These are phyloP conservation scores for Penicillium riverlandense DNA, from an alignment of 495 filamentous ascomycete genomes.

Conservation along the genomic window DNA sequence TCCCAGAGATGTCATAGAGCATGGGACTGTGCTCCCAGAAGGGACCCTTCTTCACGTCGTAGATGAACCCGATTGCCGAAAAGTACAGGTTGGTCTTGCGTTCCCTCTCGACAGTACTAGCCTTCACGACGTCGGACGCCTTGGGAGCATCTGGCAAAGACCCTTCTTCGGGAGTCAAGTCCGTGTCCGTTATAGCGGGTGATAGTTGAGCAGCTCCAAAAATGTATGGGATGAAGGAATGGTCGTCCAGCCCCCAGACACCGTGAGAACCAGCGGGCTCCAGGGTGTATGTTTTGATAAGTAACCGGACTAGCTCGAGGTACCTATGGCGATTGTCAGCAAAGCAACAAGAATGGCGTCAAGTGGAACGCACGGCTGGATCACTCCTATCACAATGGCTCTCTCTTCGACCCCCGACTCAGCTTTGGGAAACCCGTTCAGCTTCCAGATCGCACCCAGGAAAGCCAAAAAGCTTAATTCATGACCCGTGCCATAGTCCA, in stretches of 20 bases:
- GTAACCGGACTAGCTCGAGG: constrained; percentile 66
- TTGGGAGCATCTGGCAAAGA: constrained; percentile 65
- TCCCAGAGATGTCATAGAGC: constrained; percentile 88
- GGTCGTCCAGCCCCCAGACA: constrained; percentile 96
- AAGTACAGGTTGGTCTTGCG: constrained; percentile 84
- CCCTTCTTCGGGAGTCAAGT: constrained; percentile 65
- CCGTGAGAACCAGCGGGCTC: constrained; percentile 94
- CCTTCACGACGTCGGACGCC: constrained; percentile 60
- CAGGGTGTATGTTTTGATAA: constrained; percentile 88
- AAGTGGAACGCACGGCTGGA: constrained; percentile 60
- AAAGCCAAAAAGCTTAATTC: constrained; percentile 94
- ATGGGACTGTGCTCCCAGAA: constrained; percentile 99
- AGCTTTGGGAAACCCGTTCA: constrained; percentile 60
- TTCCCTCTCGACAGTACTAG: constrained; percentile 57
- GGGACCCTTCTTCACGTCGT: constrained; percentile 93
- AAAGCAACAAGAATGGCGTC: neutral
- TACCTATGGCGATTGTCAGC: constrained; percentile 49
- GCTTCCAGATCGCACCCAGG: constrained; percentile 81
- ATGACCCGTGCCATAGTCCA: constrained; percentile 96
- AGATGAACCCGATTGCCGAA: constrained; percentile 95
- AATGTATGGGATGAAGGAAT: constrained; percentile 94
- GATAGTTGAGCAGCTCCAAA: constrained; percentile 85
- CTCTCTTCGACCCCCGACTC: constrained; percentile 56
- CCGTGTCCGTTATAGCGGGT: constrained; percentile 58
- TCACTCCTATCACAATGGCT: constrained; percentile 68